Conservation (phyloP, 352 stramenopile genomes). For the Phytophthora nicotianae region DNA sequence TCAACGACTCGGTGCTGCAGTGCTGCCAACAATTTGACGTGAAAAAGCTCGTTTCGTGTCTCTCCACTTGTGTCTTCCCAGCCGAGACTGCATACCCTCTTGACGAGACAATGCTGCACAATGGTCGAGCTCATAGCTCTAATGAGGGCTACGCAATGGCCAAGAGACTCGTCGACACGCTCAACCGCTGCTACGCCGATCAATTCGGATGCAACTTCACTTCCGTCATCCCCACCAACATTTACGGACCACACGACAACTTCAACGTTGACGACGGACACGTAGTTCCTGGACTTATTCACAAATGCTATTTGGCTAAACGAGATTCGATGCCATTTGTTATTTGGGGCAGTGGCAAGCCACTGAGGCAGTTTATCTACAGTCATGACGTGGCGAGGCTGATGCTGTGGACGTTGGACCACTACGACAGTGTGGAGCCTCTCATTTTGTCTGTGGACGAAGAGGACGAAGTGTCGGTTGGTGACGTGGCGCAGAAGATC, state of each 20-base stretch:
- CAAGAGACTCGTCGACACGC: constrained; percentile 98
- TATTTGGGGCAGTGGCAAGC: constrained; percentile 95
- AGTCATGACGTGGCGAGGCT: constrained; percentile 95
- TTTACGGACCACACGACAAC: constrained; percentile 99
- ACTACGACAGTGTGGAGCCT: constrained; percentile 90
- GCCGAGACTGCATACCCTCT: constrained; percentile 99
- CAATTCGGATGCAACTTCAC: constrained; percentile 98
- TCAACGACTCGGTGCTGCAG: constrained; percentile 99
- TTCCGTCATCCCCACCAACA: constrained; percentile 99
- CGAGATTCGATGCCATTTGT: constrained; percentile 85
- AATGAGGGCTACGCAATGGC: constrained; percentile 97
- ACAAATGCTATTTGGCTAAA: constrained; percentile 99
- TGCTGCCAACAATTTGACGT: constrained; percentile 88
- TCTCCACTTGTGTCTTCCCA: constrained; percentile 99
- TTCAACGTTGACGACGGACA: constrained; percentile 97
- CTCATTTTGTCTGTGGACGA: constrained; percentile 97
- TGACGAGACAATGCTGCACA: constrained; percentile 97
- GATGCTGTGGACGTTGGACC: constrained; percentile 84
- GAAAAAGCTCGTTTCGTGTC: constrained; percentile 97
- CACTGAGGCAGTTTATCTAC: constrained; percentile 98
- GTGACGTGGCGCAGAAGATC: constrained; percentile 89
- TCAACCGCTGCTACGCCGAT: constrained; percentile 96
- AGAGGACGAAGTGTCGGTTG: constrained; percentile 95
- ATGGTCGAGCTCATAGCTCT: constrained; percentile 76
- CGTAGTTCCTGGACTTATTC: constrained; percentile 98